These are phyloP conservation scores for Plasmodium berghei DNA, from an alignment of 169 alveolate species.

Conservation along the genomic window DNA sequence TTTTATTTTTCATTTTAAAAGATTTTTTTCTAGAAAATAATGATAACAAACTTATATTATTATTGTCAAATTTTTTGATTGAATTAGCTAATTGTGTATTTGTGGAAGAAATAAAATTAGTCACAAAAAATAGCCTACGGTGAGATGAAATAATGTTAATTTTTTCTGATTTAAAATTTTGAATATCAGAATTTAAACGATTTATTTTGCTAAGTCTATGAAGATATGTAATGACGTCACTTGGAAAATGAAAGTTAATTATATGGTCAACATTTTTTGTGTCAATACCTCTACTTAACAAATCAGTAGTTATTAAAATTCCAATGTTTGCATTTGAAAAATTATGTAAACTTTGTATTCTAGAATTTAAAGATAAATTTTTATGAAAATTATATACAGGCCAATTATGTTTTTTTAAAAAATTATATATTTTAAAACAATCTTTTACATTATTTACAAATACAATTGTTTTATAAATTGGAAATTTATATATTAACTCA, in stretches of 20 bases:
- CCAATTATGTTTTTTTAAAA: constrained; percentile 80
- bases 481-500: constrained; percentile 8
- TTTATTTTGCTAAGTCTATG: constrained; percentile 78
- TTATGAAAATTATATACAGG: constrained; percentile 84
- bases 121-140: constrained; percentile 12
- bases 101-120: constrained; percentile 43
- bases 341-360: constrained; percentile 81
- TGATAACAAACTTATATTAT: constrained; percentile 46
- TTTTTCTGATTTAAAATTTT: neutral
- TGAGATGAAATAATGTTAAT: neutral
- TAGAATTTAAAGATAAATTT: constrained; percentile 79
- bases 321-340: constrained; percentile 34
- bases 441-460: constrained; percentile 60
- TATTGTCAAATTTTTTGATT: constrained; percentile 13
- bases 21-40: constrained; percentile 73
- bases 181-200: constrained; percentile 5
- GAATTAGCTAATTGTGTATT: constrained; percentile 42
- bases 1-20: constrained; percentile 68
- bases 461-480: constrained; percentile 39
- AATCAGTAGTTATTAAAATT: constrained; percentile 82
- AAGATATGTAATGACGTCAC: constrained; percentile 79
- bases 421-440: constrained; percentile 41
- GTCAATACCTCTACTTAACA: constrained; percentile 82
- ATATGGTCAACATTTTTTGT: constrained; percentile 78
- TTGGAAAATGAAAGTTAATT: constrained; percentile 83